Percentiles rank a stretch among this genome's conserved stretches.
Conservation (phyloP, 352 stramenopile genomes). For the Saprolegnia diclina region DNA sequence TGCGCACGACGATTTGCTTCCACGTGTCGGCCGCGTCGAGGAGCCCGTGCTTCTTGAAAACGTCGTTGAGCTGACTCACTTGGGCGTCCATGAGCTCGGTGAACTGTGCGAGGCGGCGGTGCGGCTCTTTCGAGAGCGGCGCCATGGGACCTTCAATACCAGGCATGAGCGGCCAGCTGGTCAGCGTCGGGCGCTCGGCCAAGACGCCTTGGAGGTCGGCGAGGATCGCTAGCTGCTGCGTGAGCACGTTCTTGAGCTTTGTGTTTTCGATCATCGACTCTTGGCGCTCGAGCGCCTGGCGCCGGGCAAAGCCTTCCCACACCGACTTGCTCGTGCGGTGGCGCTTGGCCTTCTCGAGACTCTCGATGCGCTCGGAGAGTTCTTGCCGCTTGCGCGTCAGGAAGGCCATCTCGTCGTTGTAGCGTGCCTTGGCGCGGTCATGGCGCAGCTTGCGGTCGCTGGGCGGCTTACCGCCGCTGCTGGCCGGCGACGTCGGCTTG, state of each 20-base stretch:
- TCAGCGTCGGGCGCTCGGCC: background rate
- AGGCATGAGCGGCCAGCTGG: conserved; percentile 5
- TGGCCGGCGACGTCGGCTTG: background rate
- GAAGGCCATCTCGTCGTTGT: conserved; percentile 22
- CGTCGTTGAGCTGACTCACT: conserved; percentile 3
- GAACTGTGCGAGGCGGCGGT: background rate
- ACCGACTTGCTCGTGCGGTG: background rate
- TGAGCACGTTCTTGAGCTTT: conserved; percentile 10
- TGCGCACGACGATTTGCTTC: conserved; percentile 18
- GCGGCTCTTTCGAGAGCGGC: background rate
- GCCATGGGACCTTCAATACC: conserved; percentile 5
- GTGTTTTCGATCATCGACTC: conserved; percentile 23
- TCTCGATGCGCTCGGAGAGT: background rate
- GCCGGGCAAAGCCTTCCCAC: conserved; percentile 24
- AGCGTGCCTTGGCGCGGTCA: conserved; percentile 18
- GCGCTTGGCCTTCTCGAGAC: conserved; percentile 11
- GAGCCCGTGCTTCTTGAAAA: conserved; percentile 14
- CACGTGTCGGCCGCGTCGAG: conserved; percentile 12
- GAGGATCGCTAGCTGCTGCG: conserved; percentile 11
- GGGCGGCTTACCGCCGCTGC: background rate
- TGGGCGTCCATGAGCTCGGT: conserved; percentile 4
- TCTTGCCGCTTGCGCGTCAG: background rate
- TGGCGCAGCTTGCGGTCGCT: conserved; percentile 16
- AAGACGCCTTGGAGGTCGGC: conserved; percentile 17
- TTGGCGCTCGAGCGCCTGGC: conserved; percentile 13